phyloP scores from a whole-genome alignment of 441 rosid genomes.

The Croton laevigatus region DNA sequence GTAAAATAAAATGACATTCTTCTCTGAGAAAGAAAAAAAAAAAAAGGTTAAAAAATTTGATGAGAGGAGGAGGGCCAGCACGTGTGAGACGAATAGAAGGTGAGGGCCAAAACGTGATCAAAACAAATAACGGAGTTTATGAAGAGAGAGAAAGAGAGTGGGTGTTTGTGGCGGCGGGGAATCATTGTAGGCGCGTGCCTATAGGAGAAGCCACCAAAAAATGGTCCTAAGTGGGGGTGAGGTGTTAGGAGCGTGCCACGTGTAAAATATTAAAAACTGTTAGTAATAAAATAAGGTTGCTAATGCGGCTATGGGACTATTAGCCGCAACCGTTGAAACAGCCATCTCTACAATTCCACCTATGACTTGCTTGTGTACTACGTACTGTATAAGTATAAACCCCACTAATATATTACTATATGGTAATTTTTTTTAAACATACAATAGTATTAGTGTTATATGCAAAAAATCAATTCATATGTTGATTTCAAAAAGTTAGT shows the following conservation, averaged over 20 bases:
- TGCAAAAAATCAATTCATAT: too few relatives aligned
- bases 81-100: conserved; percentile 30
- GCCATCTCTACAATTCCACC: conserved; percentile 2
- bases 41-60: too few relatives aligned
- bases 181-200: conserved; percentile 47
- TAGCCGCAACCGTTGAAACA: conserved; percentile 58
- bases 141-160: conserved; percentile 17
- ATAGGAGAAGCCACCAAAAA: conserved; percentile 22
- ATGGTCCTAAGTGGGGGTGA: conserved; percentile 32
- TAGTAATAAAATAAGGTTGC: neutral
- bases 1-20: too few relatives aligned
- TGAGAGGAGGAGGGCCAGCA: conserved; percentile 15
- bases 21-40: too few relatives aligned
- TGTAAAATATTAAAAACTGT: conserved; percentile 3
- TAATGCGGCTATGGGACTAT: neutral
- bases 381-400: neutral
- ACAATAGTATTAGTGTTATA: too few relatives aligned
- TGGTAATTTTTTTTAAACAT: too few relatives aligned
- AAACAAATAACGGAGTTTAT: conserved; percentile 7
- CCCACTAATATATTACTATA: neutral
- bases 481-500: too few relatives aligned
- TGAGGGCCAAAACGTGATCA: conserved; percentile 34
- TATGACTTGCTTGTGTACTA: neutral
- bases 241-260: conserved; percentile 33
- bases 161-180: conserved; percentile 49